These are phyloP conservation scores for Theileria parva DNA, from an alignment of 169 alveolate genomes.

Conservation along the genomic window DNA sequence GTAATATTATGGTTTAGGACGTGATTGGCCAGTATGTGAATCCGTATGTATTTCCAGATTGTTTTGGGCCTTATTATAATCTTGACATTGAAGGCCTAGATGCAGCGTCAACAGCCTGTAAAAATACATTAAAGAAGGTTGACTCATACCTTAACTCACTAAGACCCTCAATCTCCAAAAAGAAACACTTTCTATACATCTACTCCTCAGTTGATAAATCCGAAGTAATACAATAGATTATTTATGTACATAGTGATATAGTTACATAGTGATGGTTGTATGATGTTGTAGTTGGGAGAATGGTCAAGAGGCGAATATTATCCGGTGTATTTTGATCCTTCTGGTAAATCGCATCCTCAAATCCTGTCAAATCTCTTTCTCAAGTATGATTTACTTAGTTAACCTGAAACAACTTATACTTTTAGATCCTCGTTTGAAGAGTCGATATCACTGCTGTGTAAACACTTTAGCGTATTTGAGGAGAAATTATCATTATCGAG, in stretches of 20 bases:
- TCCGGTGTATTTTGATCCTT: conserved; percentile 66
- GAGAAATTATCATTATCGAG: conserved; percentile 67
- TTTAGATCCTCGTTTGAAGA: conserved; percentile 53
- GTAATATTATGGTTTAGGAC: conserved; percentile 25
- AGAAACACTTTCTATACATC: conserved; percentile 59
- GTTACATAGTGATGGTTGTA: conserved; percentile 31
- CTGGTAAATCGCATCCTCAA: conserved; percentile 61
- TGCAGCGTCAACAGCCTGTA: conserved; percentile 58
- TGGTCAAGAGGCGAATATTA: conserved; percentile 62
- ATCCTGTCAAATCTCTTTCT: conserved; percentile 48
- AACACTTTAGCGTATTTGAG: conserved; percentile 63
- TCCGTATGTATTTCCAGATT: conserved; percentile 66
- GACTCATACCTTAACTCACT: conserved; percentile 55
- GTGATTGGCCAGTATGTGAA: conserved; percentile 58
- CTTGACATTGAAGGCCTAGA: conserved; percentile 43
- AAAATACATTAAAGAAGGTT: conserved; percentile 59
- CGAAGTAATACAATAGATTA: conserved; percentile 36
- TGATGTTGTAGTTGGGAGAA: conserved; percentile 67
- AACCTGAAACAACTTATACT: background rate
- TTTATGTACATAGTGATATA: background rate
- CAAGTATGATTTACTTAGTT: conserved; percentile 18
- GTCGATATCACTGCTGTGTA: conserved; percentile 61
- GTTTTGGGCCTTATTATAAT: conserved; percentile 47
- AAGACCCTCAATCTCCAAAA: conserved; percentile 62
- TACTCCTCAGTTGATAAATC: conserved; percentile 67